phyloP scores from a whole-genome alignment of 1,139 yeast genomes.

The Nakaseomyces kungkrabaensis region DNA sequence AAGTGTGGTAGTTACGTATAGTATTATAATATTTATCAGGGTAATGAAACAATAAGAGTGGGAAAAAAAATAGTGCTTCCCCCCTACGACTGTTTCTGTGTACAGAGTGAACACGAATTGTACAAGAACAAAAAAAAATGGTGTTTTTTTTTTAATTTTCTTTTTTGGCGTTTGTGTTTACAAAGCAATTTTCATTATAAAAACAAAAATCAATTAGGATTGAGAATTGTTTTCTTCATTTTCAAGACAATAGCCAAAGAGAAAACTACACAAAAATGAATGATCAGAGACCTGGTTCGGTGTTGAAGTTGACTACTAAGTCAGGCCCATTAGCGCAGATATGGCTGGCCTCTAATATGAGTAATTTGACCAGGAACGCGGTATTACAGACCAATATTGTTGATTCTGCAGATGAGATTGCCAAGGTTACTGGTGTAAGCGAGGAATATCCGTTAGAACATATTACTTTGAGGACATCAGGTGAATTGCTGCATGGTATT shows the following conservation, averaged over 20 bases:
- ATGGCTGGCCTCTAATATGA: conserved; percentile 88
- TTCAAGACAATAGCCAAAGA: background rate
- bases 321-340: conserved; percentile 84
- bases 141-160: no score
- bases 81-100: no score
- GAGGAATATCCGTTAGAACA: conserved; percentile 33
- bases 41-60: no score
- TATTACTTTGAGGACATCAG: conserved; percentile 74
- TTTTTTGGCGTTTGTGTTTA: no score
- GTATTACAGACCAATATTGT: conserved; percentile 62
- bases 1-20: no score
- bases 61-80: no score
- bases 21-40: no score
- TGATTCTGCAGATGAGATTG: conserved; percentile 53
- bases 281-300: conserved; percentile 5
- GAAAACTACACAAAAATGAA: background rate
- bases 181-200: no score
- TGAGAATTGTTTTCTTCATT: no score
- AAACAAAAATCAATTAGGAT: no score
- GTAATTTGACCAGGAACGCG: conserved; percentile 68
- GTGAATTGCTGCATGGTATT: conserved; percentile 80
- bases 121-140: no score
- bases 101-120: no score
- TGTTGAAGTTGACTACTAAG: conserved; percentile 32
- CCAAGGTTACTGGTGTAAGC: conserved; percentile 28